Evolutionary conservation across 164 flowering plant species (phyloP), one percentile per base, ranked within the genome.

Genomic region (Vitis labrusca): DNA sequence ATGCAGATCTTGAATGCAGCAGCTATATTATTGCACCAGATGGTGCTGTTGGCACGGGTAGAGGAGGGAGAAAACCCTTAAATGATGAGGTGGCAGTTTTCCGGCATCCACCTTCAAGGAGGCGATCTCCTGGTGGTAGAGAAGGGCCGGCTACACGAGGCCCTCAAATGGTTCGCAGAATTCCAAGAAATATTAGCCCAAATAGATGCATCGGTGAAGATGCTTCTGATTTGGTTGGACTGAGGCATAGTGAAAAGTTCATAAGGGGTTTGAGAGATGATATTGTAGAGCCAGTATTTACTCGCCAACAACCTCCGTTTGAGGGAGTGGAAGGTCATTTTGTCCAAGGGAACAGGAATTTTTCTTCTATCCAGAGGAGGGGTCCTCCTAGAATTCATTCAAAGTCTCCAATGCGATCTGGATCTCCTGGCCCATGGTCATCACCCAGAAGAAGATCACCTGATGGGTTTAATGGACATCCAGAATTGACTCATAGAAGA

Each of bases 341-440:
- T 73, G 65, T 69, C 8, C 79, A 77, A 19, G 78, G 83, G 61
- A 79, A 76, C 19, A 76, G 82, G 56, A 80, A 82, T 30, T 80
- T 84, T 70, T 71, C 84, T 9, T 74, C 86, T 37, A 17, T 83
- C 29, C 89, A 74, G 61, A 77, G 86, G 68, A 81, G 83, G 71
- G 80, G 66, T 50, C 70, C 72, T 68, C 74, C 81, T 63, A 79
- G 75, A 61, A 67, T 81, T 54, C 80, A 77, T 2, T 86, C 94
- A 12, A 86, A 82, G 74, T 90, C 94, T 63, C 94, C 94, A 13
- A 73, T 79, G 63, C 76, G 82, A 60, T 65, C 83, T 50, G 69
- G 90, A 59, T 81, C 94, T 14, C 90, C 90, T 61, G 77, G 79
- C 54, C 81, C 81, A 48, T 85, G 94, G 91, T 64, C 84, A 23